Base-by-base conservation (phyloP, 2,329 filamentous ascomycete species). In the Zasmidium angulare region DNA sequence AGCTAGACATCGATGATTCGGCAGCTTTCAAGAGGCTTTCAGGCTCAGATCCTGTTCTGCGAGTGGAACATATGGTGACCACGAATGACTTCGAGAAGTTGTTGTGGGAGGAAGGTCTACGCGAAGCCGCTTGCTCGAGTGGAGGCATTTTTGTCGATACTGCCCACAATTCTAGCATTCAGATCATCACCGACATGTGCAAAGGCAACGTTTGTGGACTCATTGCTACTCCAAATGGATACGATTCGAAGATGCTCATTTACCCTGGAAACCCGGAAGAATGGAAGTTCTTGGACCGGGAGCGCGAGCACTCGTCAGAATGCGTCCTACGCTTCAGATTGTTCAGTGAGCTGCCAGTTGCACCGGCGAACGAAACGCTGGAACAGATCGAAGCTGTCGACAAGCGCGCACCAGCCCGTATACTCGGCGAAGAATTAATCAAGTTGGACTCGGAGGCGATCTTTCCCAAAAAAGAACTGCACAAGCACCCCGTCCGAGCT, bases 221-320 rank as follows among this genome's bases (percentile, higher is more conserved):
- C n/a, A 40, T 69, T 6, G 66, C 66, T 1, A 47, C 61, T 11
- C 43, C 63, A 2, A 51, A 59, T 14, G 54, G 50, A 6, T 51
- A 61, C 17, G 43, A 53, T 1, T 65, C 61, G 21, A 58, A 56
- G 12, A 57, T 71, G 55, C 49, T 72, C 1, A 55, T 72, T 11
- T 71, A 70, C 50, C 67, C 70, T 11, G 58, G 61, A 40, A 61
- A 57, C 19, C 59, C 59, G 2, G 66, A 69, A n/a, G 62, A 64
- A 20, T 73, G 68, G 68, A 65, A 61, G 11, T 71, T 69, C 50
- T 54, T 72, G 3, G 62, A 63, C 26, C 26, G 26, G 1, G 52
- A 57, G 14, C 17, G 46, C 3, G 57, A 47, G 9, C 36, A 57
- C 3, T 49, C 55, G 9, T 24, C 49, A 14, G 55, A 53, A 4